phyloP scores from a whole-genome alignment of 768 basidiomycete species.

The Tricholoma furcatifolium region DNA sequence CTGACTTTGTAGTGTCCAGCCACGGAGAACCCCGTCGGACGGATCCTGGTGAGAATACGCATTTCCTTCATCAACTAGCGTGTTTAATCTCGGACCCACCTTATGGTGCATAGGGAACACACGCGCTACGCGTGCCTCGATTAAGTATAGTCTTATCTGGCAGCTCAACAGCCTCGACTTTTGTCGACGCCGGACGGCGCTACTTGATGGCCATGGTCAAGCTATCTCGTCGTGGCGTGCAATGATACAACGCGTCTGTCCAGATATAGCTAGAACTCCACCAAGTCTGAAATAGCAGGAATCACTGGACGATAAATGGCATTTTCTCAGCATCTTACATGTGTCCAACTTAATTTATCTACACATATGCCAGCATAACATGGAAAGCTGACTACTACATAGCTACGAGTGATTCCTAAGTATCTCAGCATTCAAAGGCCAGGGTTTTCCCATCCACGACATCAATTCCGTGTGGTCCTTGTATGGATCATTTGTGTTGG shows the following conservation, averaged over 20 bases:
- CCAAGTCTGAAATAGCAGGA: no score
- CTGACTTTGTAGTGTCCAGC: conserved; percentile 7
- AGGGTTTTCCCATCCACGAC: conserved; percentile 66
- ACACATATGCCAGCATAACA: no score
- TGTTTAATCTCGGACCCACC: not conserved
- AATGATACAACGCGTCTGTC: no score
- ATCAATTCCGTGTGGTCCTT: conserved; percentile 63
- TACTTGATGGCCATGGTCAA: no score
- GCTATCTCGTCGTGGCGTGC: conserved; percentile 27
- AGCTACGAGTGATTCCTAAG: conserved; percentile 22
- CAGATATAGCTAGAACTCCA: no score
- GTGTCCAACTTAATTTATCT: no score
- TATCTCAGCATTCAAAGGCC: conserved; percentile 49
- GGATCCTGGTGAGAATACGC: conserved; percentile 1
- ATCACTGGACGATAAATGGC: no score
- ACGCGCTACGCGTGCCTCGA: no score
- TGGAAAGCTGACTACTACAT: not conserved
- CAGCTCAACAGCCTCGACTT: not conserved
- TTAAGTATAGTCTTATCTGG: no score
- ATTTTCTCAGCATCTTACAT: no score
- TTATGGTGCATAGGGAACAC: not conserved
- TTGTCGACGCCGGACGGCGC: no score
- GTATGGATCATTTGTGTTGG: conserved; percentile 57
- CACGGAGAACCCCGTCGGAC: conserved; percentile 2
- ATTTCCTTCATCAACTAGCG: no score